A percentile compares a stretch with the other conserved stretches of the same genome.
phyloP scores from a whole-genome alignment of 1,284 basidiomycete species.

The Microbotryum intermedium region DNA sequence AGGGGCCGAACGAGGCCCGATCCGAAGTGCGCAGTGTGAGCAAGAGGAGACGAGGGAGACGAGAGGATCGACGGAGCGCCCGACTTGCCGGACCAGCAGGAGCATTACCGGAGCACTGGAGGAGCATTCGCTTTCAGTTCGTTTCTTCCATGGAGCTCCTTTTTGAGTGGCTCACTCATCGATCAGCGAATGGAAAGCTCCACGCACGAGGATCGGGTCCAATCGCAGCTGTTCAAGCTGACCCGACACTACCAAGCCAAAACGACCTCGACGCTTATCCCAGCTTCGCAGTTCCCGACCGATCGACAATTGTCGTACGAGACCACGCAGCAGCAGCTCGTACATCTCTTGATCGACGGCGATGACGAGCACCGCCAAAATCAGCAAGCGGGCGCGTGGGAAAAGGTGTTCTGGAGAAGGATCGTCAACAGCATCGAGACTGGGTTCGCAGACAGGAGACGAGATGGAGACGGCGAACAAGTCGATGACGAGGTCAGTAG shows the following conservation, averaged over 20 bases:
- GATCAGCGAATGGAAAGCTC: no score
- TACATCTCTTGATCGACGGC: slow-evolving; percentile 7
- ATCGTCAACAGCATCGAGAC: slow-evolving; percentile 16
- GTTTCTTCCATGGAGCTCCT: no score
- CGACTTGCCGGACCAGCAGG: no score
- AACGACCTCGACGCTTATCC: slow-evolving; percentile 9
- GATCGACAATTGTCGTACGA: slow-evolving; percentile 1
- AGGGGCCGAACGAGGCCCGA: no score
- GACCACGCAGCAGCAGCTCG: slow-evolving; percentile 12
- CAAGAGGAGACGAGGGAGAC: no score
- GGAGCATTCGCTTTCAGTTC: no score
- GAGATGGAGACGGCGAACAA: background rate
- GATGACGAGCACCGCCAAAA: background rate
- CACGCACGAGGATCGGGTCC: no score
- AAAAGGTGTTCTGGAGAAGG: slow-evolving; percentile 22
- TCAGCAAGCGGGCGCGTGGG: slow-evolving; percentile 9
- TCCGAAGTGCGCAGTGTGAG: no score
- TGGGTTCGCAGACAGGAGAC: slow-evolving; percentile 12
- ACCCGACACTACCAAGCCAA: slow-evolving; percentile 17
- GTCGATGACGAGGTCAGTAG: slow-evolving; percentile 24
- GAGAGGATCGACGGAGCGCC: no score
- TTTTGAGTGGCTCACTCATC: no score
- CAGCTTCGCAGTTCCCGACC: slow-evolving; percentile 12
- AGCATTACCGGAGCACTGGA: no score
- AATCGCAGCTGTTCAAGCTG: background rate